Percentiles rank a stretch among this genome's conserved stretches.
phyloP scores from a whole-genome alignment of 257 asterid genomes.

The Gentiana dahurica region DNA sequence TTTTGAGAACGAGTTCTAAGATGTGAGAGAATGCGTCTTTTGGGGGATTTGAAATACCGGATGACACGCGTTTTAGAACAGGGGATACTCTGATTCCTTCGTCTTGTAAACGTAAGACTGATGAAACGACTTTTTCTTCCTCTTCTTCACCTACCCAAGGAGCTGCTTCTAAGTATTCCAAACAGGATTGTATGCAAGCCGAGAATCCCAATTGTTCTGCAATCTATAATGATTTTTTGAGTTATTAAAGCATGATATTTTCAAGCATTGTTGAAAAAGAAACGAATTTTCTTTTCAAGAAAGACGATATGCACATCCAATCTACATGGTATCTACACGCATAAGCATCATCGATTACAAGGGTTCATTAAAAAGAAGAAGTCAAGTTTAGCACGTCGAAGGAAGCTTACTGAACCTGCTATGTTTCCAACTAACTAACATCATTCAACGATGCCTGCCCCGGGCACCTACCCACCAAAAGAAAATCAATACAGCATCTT shows the following conservation, averaged over 20 bases:
- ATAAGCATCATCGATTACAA: too few species aligned
- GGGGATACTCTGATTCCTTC: conserved; percentile 69
- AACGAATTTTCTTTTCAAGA: too few species aligned
- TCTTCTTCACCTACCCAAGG: conserved; percentile 99
- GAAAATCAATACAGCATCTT: too few species aligned
- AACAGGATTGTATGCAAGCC: conserved; percentile 57
- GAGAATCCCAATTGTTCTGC: conserved; percentile 68
- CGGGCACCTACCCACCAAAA: too few species aligned
- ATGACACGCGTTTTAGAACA: conserved; percentile 66
- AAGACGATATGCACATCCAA: too few species aligned
- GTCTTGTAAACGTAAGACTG: conserved; percentile 45
- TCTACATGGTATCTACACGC: too few species aligned
- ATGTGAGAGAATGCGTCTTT: conserved; percentile 65
- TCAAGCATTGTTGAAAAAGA: too few species aligned
- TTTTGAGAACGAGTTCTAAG: conserved; percentile 62
- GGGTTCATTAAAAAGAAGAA: too few species aligned
- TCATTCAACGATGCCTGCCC: too few species aligned
- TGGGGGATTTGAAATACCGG: conserved; percentile 41
- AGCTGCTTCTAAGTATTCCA: conserved; percentile 94
- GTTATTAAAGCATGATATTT: conserved; percentile 3
- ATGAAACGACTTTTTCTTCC: conserved; percentile 75
- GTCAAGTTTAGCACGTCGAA: too few species aligned
- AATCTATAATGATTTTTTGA: conserved; percentile 27
- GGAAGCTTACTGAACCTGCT: too few species aligned
- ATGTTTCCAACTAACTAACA: too few species aligned